Conservation (phyloP, 1,284 basidiomycete genomes). For the Melampsora americana region DNA sequence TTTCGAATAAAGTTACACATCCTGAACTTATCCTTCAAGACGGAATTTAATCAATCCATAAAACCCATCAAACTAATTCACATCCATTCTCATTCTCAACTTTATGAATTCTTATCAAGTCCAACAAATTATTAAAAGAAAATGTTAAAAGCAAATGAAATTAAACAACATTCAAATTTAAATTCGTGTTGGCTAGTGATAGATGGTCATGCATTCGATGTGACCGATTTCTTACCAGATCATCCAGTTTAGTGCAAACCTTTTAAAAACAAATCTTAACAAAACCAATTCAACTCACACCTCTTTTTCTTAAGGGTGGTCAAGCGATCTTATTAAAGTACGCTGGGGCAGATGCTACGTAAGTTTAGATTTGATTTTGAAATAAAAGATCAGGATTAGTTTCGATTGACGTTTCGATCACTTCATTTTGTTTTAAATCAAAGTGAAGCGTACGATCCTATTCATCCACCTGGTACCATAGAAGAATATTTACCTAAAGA, state of each 20-base stretch:
- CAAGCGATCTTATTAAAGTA: slow-evolving; percentile 40
- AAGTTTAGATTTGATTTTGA: neutral
- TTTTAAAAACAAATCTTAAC: neutral
- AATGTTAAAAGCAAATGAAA: slow-evolving; percentile 3
- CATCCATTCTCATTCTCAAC: neutral
- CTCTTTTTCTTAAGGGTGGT: slow-evolving; percentile 26
- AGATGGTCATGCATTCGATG: slow-evolving; percentile 25
- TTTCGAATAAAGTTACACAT: too few relatives aligned
- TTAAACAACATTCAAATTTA: slow-evolving; percentile 12
- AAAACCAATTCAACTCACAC: neutral
- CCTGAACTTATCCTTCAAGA: too few relatives aligned
- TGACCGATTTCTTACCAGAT: slow-evolving; percentile 33
- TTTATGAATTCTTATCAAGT: neutral
- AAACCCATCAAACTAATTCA: neutral
- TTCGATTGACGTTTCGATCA: neutral
- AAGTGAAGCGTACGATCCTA: slow-evolving; percentile 57
- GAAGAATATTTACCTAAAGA: slow-evolving; percentile 72
- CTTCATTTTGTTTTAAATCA: neutral
- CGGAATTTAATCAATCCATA: too few relatives aligned
- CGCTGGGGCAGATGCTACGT: slow-evolving; percentile 40
- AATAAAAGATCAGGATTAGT: neutral
- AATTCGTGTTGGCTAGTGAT: slow-evolving; percentile 33
- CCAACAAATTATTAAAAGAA: neutral
- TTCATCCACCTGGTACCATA: slow-evolving; percentile 83
- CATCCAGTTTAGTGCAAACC: slow-evolving; percentile 20